Percentiles rank a stretch among this genome's conserved stretches.
These are phyloP conservation scores for Detonula confervacea DNA, from an alignment of 352 stramenopile species.

Conservation along the genomic window DNA sequence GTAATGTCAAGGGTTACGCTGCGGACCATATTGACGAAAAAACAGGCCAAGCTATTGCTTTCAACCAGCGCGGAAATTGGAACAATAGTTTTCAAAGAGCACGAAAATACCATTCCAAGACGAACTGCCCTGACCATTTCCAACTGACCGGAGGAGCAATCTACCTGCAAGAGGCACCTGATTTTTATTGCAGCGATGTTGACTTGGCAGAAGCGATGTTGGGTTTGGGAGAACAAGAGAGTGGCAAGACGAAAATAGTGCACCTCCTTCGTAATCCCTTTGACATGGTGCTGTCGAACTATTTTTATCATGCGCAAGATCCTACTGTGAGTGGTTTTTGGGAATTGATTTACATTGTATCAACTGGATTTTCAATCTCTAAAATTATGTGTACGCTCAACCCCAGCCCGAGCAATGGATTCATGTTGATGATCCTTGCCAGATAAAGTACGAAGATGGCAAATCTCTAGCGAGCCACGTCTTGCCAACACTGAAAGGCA, in stretches of 20 bases:
- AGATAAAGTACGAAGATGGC: conserved; percentile 15
- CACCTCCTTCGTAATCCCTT: conserved; percentile 60
- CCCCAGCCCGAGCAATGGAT: too few relatives aligned
- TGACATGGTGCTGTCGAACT: conserved; percentile 44
- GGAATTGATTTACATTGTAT: conserved; percentile 7
- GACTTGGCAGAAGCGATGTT: neutral
- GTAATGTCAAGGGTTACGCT: neutral
- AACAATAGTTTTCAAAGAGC: conserved; percentile 3
- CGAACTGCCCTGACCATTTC: conserved; percentile 28
- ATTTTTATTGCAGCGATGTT: conserved; percentile 49
- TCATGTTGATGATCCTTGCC: neutral
- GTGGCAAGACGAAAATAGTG: conserved; percentile 46
- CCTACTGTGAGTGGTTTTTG: conserved; percentile 25
- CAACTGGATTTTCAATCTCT: neutral
- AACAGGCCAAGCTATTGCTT: conserved; percentile 32
- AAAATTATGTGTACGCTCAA: too few relatives aligned
- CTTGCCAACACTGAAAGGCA: conserved; percentile 26
- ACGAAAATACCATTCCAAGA: conserved; percentile 19
- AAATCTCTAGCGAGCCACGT: conserved; percentile 32
- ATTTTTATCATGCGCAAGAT: conserved; percentile 49
- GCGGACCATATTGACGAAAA: conserved; percentile 12
- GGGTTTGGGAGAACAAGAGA: neutral
- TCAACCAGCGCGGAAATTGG: conserved; percentile 40
- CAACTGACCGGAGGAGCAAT: conserved; percentile 18
- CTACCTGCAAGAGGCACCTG: conserved; percentile 48